Conservation (phyloP, 2,329 filamentous ascomycete species). For the Trichoderma sp. region DNA sequence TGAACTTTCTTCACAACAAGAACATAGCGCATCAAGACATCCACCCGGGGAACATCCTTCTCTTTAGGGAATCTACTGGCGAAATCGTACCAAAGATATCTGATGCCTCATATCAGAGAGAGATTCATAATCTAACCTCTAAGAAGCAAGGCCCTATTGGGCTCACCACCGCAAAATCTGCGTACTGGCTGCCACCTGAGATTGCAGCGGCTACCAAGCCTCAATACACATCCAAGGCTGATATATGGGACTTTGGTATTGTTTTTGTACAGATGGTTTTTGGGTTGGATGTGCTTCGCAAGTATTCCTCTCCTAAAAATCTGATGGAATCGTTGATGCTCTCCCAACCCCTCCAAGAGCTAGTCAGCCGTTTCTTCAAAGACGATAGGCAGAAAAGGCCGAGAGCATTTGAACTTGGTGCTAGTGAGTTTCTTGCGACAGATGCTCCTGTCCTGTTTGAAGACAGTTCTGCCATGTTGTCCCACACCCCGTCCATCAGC, state of each 20-base stretch:
- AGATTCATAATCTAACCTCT: constrained; percentile 60
- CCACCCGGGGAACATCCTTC: constrained; percentile 73
- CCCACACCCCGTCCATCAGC: constrained; percentile 42
- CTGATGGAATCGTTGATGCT: constrained; percentile 69
- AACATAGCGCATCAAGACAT: constrained; percentile 82
- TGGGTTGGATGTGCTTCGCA: constrained; percentile 71
- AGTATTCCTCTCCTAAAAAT: constrained; percentile 74
- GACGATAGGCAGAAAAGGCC: constrained; percentile 79
- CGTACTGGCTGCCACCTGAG: constrained; percentile 82
- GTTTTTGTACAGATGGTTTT: constrained; percentile 93
- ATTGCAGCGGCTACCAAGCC: constrained; percentile 60
- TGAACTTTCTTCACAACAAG: constrained; percentile 82
- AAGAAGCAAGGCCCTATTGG: constrained; percentile 52
- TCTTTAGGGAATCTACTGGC: constrained; percentile 67
- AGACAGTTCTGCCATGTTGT: constrained; percentile 39
- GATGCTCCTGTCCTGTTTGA: constrained; percentile 58
- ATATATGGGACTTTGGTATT: constrained; percentile 93
- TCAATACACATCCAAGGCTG: constrained; percentile 72
- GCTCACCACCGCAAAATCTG: constrained; percentile 64
- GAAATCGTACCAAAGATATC: constrained; percentile 71
- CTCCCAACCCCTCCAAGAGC: constrained; percentile 72
- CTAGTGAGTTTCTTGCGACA: constrained; percentile 64
- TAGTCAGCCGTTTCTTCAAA: constrained; percentile 82
- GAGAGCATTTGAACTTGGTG: constrained; percentile 70
- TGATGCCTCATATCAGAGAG: constrained; percentile 68